A percentile compares a stretch with the other conserved stretches of the same genome.
These are phyloP conservation scores for Evernia prunastri DNA, from an alignment of 495 filamentous ascomycete genomes.

Conservation along the genomic window DNA sequence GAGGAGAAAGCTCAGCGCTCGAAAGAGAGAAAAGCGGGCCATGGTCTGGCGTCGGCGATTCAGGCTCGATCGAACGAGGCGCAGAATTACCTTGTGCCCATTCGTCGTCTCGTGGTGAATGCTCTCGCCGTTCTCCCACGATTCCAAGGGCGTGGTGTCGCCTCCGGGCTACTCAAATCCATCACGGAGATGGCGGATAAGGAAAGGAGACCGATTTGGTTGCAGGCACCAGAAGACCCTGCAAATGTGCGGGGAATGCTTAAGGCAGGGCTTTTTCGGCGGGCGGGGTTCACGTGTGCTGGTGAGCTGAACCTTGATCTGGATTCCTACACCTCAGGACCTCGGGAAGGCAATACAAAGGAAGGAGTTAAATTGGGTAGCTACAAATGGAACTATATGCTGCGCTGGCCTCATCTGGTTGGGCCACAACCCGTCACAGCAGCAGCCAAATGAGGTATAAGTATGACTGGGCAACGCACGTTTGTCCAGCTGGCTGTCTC, in stretches of 20 bases:
- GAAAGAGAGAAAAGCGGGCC: neutral
- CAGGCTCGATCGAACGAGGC: neutral
- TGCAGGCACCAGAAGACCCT: slow-evolving; percentile 2
- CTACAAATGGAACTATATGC: slow-evolving; percentile 2
- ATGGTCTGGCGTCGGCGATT: neutral
- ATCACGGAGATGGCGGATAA: neutral
- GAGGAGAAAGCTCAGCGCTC: neutral
- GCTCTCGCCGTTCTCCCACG: neutral
- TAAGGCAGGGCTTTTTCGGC: slow-evolving; percentile 1
- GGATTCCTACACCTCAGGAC: neutral
- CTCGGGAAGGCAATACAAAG: neutral
- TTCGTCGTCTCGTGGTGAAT: neutral
- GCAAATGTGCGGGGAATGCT: neutral
- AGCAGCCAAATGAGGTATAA: neutral
- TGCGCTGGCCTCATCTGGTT: neutral
- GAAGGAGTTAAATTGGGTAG: neutral
- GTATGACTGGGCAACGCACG: neutral
- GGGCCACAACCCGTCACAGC: neutral
- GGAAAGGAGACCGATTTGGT: neutral
- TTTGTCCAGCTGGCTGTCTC: neutral
- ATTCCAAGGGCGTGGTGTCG: neutral
- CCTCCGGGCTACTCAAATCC: neutral
- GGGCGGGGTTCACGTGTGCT: slow-evolving; percentile 1
- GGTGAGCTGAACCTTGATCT: neutral
- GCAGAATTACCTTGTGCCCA: neutral